Conservation (phyloP, 495 filamentous ascomycete species). For the Tuber indicum region DNA sequence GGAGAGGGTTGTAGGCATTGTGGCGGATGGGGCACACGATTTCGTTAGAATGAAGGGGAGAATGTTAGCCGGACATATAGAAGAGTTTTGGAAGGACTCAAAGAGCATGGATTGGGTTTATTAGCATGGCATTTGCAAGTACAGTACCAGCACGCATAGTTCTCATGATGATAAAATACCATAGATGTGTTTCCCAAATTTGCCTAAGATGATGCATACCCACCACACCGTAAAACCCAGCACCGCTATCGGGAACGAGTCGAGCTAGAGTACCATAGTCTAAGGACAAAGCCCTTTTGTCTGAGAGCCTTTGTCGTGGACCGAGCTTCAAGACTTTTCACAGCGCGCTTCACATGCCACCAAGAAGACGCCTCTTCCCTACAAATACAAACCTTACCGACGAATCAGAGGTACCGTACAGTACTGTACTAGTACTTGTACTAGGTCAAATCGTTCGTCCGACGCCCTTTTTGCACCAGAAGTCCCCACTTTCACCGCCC, state of each 20-base stretch:
- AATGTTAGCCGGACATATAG: constrained; percentile 22
- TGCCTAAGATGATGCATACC: background rate
- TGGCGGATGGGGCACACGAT: constrained; percentile 29
- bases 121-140: background rate
- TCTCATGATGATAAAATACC: background rate
- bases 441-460: too few relatives aligned
- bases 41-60: constrained; percentile 28
- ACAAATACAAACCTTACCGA: too few relatives aligned
- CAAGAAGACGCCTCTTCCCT: too few relatives aligned
- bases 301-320: too few relatives aligned
- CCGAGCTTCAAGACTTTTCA: too few relatives aligned
- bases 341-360: too few relatives aligned
- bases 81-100: constrained; percentile 25
- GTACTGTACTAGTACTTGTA: too few relatives aligned
- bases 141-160: background rate
- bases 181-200: background rate
- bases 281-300: too few relatives aligned
- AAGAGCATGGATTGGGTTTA: constrained; percentile 6
- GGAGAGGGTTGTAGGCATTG: constrained; percentile 18
- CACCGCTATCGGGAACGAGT: background rate
- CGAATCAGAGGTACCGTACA: too few relatives aligned
- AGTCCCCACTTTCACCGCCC: too few relatives aligned
- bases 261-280: too few relatives aligned
- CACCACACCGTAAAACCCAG: background rate
- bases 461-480: too few relatives aligned